Percentiles rank a stretch among this genome's conserved stretches.
Evolutionary conservation across 768 basidiomycete genomes (phyloP).

Genomic region (Tephrocybe rancida): DNA sequence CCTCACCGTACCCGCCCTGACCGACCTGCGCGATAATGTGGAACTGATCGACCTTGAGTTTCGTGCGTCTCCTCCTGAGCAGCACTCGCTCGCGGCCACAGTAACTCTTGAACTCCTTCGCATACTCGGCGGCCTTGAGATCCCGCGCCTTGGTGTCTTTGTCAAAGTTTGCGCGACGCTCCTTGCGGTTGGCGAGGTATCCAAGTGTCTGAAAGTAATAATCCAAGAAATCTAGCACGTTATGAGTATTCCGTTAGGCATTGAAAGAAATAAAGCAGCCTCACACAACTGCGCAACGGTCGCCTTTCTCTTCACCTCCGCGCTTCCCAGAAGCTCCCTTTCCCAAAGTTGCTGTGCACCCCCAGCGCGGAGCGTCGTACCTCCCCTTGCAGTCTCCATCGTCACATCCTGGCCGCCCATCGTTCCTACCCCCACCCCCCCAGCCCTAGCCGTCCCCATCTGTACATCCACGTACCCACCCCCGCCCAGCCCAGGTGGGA

Average conservation of each 20-base stretch:
- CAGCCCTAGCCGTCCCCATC: constrained; percentile 85
- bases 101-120: constrained; percentile 90
- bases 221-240: constrained; percentile 82
- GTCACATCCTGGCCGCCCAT: constrained; percentile 50
- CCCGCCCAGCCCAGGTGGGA: constrained; percentile 27
- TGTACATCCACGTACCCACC: constrained; percentile 46
- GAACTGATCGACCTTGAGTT: constrained; percentile 92
- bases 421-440: too few species aligned
- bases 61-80: constrained; percentile 90
- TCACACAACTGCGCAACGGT: constrained; percentile 96
- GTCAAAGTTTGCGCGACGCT: constrained; percentile 83
- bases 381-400: constrained; percentile 68
- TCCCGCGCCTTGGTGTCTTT: constrained; percentile 74
- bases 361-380: constrained; percentile 56
- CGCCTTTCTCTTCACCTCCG: constrained; percentile 92
- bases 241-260: background rate
- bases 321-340: constrained; percentile 76
- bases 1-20: constrained; percentile 98
- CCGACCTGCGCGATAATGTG: constrained; percentile 99
- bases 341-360: constrained; percentile 82
- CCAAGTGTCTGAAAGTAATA: constrained; percentile 97
- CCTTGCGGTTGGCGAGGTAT: constrained; percentile 85
- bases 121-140: constrained; percentile 55
- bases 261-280: constrained; percentile 31
- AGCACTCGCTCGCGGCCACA: constrained; percentile 92